Base-by-base conservation (phyloP, 2,329 filamentous ascomycete species). In the Pyricularia pennisetigena region DNA sequence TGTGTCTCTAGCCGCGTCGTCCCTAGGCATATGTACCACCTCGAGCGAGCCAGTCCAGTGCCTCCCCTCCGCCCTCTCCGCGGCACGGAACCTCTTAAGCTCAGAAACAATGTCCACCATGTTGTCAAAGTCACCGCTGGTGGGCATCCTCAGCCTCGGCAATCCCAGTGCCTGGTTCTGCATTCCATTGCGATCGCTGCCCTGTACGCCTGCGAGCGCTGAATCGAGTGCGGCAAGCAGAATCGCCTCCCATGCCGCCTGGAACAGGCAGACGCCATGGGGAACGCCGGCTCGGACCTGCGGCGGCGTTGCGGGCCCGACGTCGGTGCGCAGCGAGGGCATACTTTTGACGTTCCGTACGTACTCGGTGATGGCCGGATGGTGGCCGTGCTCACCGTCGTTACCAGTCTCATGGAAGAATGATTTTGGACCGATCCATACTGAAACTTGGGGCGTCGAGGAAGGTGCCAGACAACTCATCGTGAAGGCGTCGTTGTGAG, bases 271-370 rank as follows among this genome's bases (percentile, higher is more conserved):
- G 0, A 78, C 75, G 0, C 78, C 75, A 0, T 74, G 65, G 4
- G 85, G 85, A 4, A 82, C 83, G 1, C 85, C 85, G 0, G 83
- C 82, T 2, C 73, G 75, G 20, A 84, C 75, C 68, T 88, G 85
- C 24, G 77, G 75, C 14, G 84, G 82, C 7, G 81, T 82, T 5
- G 78, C 82, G 4, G 83, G 82, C 1, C 79, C 82, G 20, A 84
- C 72, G 29, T 73, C 71, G 26, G 73, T 70, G n/a, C 76, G 75
- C 14, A 85, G 70, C 3, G 71, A 70, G 0, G 76, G 68, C 23
- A 64, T 6, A 29, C 81, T 72, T 30, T 78, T 69, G 26, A 82
- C 76, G 70, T 84, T 77, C 69, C 74, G 76, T 75, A 82, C 81
- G 75, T 87, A 87, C 23, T 80, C 79, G 67, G 79, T 78, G 59